Percentiles rank a stretch among this genome's conserved stretches.
These are phyloP conservation scores for Dipteronia dyeriana DNA, from an alignment of 345 rosid genomes.

Conservation along the genomic window DNA sequence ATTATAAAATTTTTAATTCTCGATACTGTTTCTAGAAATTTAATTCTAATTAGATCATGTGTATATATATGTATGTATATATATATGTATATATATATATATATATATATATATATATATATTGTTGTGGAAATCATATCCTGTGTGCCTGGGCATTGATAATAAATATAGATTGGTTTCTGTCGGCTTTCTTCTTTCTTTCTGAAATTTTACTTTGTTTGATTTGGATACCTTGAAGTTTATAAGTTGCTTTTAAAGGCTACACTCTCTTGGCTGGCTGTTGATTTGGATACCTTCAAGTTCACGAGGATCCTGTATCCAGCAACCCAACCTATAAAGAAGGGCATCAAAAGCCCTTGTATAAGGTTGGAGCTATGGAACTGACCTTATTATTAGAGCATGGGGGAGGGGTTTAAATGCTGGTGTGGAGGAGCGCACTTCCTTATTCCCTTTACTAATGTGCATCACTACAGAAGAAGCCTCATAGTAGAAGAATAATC, in stretches of 20 bases:
- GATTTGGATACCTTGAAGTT: neutral
- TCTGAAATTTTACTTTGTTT: neutral
- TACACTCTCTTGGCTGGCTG: neutral
- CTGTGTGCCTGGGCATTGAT: neutral
- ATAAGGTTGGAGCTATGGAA: neutral
- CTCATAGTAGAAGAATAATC: neutral
- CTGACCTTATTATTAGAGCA: neutral
- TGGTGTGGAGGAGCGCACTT: neutral
- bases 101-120: no score
- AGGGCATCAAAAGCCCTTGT: neutral
- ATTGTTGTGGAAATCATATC: neutral
- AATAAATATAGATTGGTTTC: neutral
- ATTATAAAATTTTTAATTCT: neutral
- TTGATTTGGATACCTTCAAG: neutral
- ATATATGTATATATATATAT: no score
- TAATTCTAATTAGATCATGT: neutral
- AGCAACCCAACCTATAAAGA: neutral
- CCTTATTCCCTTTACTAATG: neutral
- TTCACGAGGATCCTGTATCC: neutral
- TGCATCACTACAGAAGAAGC: neutral
- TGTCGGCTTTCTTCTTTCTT: neutral
- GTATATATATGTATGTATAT: fast-evolving
- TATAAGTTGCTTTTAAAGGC: neutral
- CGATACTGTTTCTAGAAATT: neutral
- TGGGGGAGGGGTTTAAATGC: neutral